phyloP scores from a whole-genome alignment of 495 filamentous ascomycete genomes.

The Neurospora tetrasperma region DNA sequence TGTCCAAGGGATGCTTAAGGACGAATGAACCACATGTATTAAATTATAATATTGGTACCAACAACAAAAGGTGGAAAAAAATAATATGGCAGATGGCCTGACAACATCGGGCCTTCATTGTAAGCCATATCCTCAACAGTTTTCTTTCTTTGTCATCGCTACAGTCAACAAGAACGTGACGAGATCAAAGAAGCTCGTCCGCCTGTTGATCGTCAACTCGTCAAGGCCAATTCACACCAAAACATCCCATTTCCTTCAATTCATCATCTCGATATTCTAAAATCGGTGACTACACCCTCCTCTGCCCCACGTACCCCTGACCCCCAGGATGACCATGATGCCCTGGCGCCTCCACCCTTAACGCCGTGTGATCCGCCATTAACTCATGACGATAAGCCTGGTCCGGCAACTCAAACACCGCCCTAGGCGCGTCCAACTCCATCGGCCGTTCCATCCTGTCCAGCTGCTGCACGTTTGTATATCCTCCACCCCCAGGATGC shows the following conservation, averaged over 20 bases:
- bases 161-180: not conserved
- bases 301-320: not conserved
- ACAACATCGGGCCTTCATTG: not conserved
- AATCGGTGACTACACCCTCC: not conserved
- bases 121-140: not conserved
- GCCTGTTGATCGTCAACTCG: not conserved
- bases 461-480: conserved; percentile 10
- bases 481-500: not conserved
- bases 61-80: not conserved
- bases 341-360: not conserved
- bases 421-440: conserved; percentile 16
- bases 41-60: not conserved
- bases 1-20: not conserved
- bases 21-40: not conserved
- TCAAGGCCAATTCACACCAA: not conserved
- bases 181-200: not conserved
- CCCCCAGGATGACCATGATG: not conserved
- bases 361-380: conserved; percentile 7
- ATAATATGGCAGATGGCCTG: not conserved
- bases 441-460: conserved; percentile 9
- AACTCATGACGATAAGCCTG: conserved; percentile 24
- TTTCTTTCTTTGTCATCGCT: not conserved
- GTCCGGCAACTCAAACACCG: conserved; percentile 22
- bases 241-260: not conserved
- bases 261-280: not conserved